phyloP scores from a whole-genome alignment of 768 basidiomycete species.

The Suillus sp. region DNA sequence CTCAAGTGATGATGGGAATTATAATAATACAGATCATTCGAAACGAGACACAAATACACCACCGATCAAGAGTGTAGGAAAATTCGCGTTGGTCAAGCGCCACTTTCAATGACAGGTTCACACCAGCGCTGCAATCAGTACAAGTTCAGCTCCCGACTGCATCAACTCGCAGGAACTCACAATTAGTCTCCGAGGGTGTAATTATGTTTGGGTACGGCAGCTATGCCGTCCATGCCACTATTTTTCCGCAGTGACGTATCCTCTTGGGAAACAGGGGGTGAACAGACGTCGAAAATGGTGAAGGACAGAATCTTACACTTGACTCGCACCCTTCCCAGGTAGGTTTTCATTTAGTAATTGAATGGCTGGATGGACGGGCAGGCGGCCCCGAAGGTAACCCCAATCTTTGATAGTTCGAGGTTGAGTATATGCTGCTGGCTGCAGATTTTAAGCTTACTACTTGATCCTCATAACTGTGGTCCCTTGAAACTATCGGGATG shows the following conservation, averaged over 20 bases:
- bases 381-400: constrained; percentile 16
- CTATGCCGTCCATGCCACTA: constrained; percentile 38
- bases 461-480: constrained; percentile 19
- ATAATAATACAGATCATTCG: background rate
- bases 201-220: constrained; percentile 28
- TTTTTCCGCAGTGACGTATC: constrained; percentile 21
- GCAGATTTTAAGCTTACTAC: constrained; percentile 26
- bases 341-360: constrained; percentile 10
- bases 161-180: constrained; percentile 20
- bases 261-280: constrained; percentile 1
- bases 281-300: background rate
- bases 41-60: background rate
- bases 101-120: background rate
- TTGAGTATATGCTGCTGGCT: background rate
- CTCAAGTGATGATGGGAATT: background rate
- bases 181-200: constrained; percentile 31
- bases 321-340: constrained; percentile 9
- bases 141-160: background rate
- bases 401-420: constrained; percentile 16
- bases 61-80: background rate
- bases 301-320: constrained; percentile 19
- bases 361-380: constrained; percentile 8
- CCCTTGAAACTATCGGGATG: too few relatives aligned
- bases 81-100: background rate
- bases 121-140: background rate